Conservation (phyloP, 129 eudicot genomes). For the Pseudognaphalium luteoalbum region DNA sequence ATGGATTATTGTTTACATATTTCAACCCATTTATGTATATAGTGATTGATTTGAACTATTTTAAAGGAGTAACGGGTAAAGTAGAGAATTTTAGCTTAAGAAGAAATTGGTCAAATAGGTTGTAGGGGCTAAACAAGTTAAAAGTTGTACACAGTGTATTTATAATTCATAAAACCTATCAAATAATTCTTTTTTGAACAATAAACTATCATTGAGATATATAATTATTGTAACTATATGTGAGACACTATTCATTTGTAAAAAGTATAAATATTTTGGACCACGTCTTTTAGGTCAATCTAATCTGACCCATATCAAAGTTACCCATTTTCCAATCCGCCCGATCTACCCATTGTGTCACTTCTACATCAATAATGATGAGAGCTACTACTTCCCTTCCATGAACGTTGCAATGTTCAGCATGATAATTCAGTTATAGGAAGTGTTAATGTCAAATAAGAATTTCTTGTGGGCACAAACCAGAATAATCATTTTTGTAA, state of each 20-base stretch:
- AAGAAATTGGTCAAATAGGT: no score
- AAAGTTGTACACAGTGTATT: not conserved
- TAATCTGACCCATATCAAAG: not conserved
- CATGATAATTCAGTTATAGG: not conserved
- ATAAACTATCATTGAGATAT: no score
- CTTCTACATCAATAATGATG: not conserved
- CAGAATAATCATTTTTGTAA: not conserved
- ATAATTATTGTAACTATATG: not conserved
- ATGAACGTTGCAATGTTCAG: not conserved
- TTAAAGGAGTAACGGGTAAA: not conserved
- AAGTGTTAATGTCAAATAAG: not conserved
- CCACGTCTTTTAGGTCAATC: not conserved
- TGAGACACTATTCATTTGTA: not conserved
- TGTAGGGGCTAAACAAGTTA: not conserved
- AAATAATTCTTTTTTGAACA: not conserved
- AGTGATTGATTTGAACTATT: not conserved
- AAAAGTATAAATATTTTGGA: not conserved
- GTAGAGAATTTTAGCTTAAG: no score
- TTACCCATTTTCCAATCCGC: not conserved
- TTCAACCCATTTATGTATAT: not conserved
- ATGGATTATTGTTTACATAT: not conserved
- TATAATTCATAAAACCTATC: not conserved
- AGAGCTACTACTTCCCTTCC: not conserved
- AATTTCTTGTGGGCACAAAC: not conserved
- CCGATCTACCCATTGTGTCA: not conserved